Evolutionary conservation across 2,329 filamentous ascomycete genomes (phyloP).

Genomic region (Paecilomyces variotii): DNA sequence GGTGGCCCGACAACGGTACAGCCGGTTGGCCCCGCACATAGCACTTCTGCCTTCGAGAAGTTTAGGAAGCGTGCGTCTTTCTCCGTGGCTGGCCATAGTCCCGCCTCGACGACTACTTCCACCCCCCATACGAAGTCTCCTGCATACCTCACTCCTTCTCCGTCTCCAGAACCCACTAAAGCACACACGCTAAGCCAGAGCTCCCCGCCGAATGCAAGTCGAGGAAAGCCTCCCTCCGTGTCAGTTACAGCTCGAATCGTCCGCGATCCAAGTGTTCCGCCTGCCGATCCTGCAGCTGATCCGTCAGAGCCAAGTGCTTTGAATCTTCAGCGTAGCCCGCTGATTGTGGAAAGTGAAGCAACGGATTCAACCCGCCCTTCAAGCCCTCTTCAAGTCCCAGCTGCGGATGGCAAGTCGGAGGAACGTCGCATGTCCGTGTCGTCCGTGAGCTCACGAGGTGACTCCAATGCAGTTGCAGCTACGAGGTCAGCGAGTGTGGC

Average conservation of each 20-base stretch:
- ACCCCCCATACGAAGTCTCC: constrained; percentile 16
- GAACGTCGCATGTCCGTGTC: constrained; percentile 32
- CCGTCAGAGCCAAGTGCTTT: constrained; percentile 24
- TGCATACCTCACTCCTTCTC: constrained; percentile 17
- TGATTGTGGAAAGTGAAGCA: constrained; percentile 60
- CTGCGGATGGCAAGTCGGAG: constrained; percentile 8
- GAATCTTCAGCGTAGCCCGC: constrained; percentile 46
- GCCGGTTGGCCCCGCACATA: constrained; percentile 38
- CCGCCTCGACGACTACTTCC: constrained; percentile 10
- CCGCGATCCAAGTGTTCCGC: constrained; percentile 48
- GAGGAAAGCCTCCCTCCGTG: constrained; percentile 56
- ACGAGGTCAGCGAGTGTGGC: constrained; percentile 34
- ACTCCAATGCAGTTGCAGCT: constrained; percentile 28
- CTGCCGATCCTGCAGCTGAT: constrained; percentile 18
- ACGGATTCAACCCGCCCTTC: constrained; percentile 19
- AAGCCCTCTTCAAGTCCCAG: constrained; percentile 12
- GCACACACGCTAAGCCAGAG: constrained; percentile 22
- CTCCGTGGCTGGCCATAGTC: constrained; percentile 19
- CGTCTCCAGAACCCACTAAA: constrained; percentile 19
- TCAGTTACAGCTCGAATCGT: constrained; percentile 82
- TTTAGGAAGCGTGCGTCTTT: constrained; percentile 36
- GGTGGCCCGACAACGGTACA: constrained; percentile 17
- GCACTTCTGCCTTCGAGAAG: constrained; percentile 52
- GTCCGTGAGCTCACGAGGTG: constrained; percentile 29
- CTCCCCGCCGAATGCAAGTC: constrained; percentile 13